Base-by-base conservation (phyloP, 2,329 filamentous ascomycete genomes). In the Botrytis deweyae region DNA sequence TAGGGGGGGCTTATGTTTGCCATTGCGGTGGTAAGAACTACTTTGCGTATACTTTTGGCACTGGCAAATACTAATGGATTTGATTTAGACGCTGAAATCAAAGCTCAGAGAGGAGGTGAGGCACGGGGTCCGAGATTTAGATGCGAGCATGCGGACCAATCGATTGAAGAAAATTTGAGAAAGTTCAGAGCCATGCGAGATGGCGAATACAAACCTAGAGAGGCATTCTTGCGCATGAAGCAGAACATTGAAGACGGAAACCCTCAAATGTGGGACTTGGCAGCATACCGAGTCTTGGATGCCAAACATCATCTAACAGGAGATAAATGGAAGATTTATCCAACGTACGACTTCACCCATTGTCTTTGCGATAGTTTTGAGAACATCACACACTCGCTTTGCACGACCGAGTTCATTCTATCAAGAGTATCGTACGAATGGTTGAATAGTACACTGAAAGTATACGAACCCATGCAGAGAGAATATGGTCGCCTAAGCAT, bases 241-340 rank as follows among this genome's bases (percentile, higher is more conserved):
- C 93, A 97, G 86, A 89, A 94, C 76, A 93, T 93, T 76, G 88
- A 89, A 69, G 91, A 92, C 78, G 91, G 92, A 44, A 98, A 98
- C 82, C 94, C 95, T 10, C 93, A 97, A 83, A 95, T 97, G 93
- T 98, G 95, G 95, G 95, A 98, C 85, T 84, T 97, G 72, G 93
- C 93, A 2, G 95, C 95, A 25, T 98, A 97, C 83, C 90, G 95
- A 75, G 91, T 98, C 72, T 87, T 94, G 75, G 88, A 92, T 79
- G 90, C 93, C 61, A 84, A 88, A 74, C 94, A 97, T 81, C 90
- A 93, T 82, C 89, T 93, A 52, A 97, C 95, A 0, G 93, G 93
- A 44, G 86, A 88, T 76, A 90, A 92, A 80, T 98, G 95, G 94
- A 92, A 90, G 82, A 97, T 98, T 76, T 98, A 97, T 82, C 96